Conservation (phyloP, 1,284 basidiomycete species). For the Melampsora abietis-canadensis region DNA sequence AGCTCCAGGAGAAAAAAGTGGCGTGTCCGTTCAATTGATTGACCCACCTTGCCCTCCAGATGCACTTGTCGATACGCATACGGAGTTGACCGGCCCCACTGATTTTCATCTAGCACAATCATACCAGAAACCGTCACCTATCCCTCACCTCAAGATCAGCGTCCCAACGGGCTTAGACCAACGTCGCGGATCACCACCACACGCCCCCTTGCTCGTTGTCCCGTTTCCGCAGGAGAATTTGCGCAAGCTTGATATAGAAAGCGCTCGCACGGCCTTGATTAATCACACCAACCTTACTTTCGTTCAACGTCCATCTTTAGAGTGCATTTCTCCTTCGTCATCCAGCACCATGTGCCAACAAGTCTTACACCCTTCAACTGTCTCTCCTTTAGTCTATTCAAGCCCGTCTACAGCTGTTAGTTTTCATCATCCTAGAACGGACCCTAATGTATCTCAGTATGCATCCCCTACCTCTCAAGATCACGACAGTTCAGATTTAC, state of each 20-base stretch:
- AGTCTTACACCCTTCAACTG: slow-evolving; percentile 34
- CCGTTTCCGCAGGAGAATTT: background rate
- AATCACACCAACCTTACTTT: background rate
- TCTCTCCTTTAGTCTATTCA: slow-evolving; percentile 35
- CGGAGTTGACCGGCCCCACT: background rate
- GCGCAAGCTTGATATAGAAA: slow-evolving; percentile 3
- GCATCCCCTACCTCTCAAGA: slow-evolving; percentile 20
- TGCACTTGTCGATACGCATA: background rate
- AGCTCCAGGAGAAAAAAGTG: slow-evolving; percentile 6
- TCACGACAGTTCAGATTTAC: slow-evolving; percentile 10
- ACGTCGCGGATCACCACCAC: slow-evolving; percentile 12
- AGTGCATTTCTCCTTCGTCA: slow-evolving; percentile 14
- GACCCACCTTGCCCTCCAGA: slow-evolving; percentile 5
- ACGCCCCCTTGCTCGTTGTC: slow-evolving; percentile 10
- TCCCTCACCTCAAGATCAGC: background rate
- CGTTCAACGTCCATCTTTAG: slow-evolving; percentile 10
- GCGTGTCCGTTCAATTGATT: background rate
- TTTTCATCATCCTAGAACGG: background rate
- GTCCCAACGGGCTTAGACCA: slow-evolving; percentile 11
- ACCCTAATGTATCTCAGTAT: slow-evolving; percentile 1
- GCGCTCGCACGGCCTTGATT: slow-evolving; percentile 7
- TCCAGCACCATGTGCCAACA: slow-evolving; percentile 25
- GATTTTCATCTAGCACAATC: slow-evolving; percentile 11
- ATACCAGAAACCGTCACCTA: background rate
- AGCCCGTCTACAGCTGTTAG: slow-evolving; percentile 14